A percentile compares a stretch with the other conserved stretches of the same genome.
These are phyloP conservation scores for Viridothelium virens DNA, from an alignment of 495 filamentous ascomycete genomes.

Conservation along the genomic window DNA sequence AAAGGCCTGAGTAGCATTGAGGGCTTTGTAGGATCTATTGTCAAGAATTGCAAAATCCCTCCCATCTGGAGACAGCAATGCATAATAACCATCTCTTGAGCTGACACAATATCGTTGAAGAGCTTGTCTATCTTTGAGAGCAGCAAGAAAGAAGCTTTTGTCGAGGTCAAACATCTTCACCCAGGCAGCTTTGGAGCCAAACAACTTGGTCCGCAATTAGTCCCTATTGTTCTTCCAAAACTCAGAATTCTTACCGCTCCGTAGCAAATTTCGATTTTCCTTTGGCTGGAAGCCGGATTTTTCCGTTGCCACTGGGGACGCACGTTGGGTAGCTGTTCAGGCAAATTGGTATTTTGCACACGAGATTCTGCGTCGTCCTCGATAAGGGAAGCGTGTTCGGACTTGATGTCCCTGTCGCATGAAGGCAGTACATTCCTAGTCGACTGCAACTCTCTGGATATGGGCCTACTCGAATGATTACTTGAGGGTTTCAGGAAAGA, in stretches of 20 bases:
- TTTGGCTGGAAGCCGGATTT: background rate
- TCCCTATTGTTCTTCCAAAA: background rate
- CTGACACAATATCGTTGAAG: constrained; percentile 1
- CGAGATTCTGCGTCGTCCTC: background rate
- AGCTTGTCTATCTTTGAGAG: background rate
- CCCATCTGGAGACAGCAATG: background rate
- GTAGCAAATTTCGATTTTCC: background rate
- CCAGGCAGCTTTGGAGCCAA: constrained; percentile 3
- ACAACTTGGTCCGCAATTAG: background rate
- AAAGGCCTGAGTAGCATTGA: background rate
- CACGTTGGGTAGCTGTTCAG: background rate
- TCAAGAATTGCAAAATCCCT: background rate
- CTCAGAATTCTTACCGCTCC: background rate
- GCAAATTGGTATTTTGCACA: background rate
- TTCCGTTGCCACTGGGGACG: background rate
- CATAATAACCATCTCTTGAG: constrained; percentile 9
- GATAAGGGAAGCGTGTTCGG: background rate
- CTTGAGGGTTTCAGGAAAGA: too few relatives aligned
- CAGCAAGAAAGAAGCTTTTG: background rate
- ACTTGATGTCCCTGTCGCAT: background rate
- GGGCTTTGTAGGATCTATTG: constrained; percentile 6
- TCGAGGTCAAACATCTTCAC: background rate
- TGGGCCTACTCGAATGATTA: background rate
- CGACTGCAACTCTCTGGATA: background rate
- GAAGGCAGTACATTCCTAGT: background rate